Evolutionary conservation across 2,329 filamentous ascomycete species (phyloP).

Genomic region (Rhynchosporium agropyri): DNA sequence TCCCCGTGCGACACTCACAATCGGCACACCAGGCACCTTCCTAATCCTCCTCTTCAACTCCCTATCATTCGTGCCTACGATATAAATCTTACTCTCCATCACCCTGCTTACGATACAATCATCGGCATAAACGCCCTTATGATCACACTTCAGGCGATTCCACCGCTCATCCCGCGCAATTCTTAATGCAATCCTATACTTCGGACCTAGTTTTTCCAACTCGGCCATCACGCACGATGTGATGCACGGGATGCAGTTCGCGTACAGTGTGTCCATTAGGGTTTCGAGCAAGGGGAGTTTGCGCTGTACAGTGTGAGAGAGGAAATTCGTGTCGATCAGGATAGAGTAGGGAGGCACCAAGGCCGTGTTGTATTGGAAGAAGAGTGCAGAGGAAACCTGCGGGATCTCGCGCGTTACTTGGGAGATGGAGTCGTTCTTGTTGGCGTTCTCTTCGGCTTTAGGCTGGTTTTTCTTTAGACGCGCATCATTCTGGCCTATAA

Average conservation of each 20-base stretch:
- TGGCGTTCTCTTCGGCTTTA: constrained; percentile 63
- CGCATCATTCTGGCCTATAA: constrained; percentile 80
- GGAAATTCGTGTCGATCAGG: constrained; percentile 83
- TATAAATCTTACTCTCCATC: constrained; percentile 74
- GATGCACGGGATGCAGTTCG: constrained; percentile 86
- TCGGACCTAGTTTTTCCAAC: constrained; percentile 84
- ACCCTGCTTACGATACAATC: constrained; percentile 79
- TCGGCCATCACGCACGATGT: constrained; percentile 76
- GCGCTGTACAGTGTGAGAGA: constrained; percentile 85
- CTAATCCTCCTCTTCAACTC: constrained; percentile 73
- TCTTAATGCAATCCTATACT: constrained; percentile 82
- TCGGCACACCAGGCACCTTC: constrained; percentile 73
- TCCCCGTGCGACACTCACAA: constrained; percentile 78
- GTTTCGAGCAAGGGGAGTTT: constrained; percentile 86
- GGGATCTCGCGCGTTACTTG: constrained; percentile 77
- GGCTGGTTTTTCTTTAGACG: constrained; percentile 79
- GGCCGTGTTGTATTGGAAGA: constrained; percentile 87
- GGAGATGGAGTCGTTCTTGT: constrained; percentile 55
- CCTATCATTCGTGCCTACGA: constrained; percentile 76
- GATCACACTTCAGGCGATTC: constrained; percentile 83
- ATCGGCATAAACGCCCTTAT: constrained; percentile 86
- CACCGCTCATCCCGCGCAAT: constrained; percentile 90
- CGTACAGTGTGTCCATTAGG: constrained; percentile 93
- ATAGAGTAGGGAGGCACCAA: constrained; percentile 76
- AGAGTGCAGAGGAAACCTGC: constrained; percentile 80